Percentiles rank a stretch among this genome's conserved stretches.
These are phyloP conservation scores for Ceratobasidium sp. DNA, from an alignment of 1,284 basidiomycete species.

Conservation along the genomic window DNA sequence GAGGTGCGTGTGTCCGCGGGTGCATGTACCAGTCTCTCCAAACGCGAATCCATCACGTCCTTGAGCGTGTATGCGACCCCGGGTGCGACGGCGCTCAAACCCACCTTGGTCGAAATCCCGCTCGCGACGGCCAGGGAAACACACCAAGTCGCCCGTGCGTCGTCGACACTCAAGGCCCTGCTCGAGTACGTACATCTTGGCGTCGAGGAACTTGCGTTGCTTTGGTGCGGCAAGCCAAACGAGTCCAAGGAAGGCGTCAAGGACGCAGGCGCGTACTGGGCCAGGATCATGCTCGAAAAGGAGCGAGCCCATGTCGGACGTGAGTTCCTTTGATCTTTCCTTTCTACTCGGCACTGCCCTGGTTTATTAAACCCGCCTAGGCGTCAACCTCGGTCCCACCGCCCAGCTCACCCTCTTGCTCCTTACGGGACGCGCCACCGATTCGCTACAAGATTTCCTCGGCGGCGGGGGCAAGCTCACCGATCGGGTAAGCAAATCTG, in stretches of 20 bases:
- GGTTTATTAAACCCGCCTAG: conserved; percentile 21
- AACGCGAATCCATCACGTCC: conserved; percentile 24
- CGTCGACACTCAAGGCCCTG: conserved; percentile 72
- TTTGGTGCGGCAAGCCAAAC: conserved; percentile 67
- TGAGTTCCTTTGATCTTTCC: conserved; percentile 50
- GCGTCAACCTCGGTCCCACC: conserved; percentile 51
- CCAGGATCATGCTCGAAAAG: conserved; percentile 64
- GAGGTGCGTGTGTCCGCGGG: conserved; percentile 54
- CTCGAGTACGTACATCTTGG: conserved; percentile 71
- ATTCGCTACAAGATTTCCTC: conserved; percentile 71
- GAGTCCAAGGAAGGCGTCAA: conserved; percentile 67
- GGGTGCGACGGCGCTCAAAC: conserved; percentile 53
- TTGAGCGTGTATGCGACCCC: conserved; percentile 29
- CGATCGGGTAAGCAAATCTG: conserved; percentile 66
- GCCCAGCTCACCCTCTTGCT: conserved; percentile 74
- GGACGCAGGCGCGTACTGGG: conserved; percentile 74
- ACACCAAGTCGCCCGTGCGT: conserved; percentile 71
- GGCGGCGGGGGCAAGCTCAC: conserved; percentile 78
- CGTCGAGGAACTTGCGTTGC: conserved; percentile 69
- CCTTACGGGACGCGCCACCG: conserved; percentile 69
- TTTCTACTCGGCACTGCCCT: conserved; percentile 8
- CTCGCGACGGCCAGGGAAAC: conserved; percentile 61
- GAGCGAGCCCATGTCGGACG: conserved; percentile 69
- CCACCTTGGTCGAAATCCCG: conserved; percentile 61
- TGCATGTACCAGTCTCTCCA: conserved; percentile 24